Evolutionary conservation across 169 alveolate genomes (phyloP).

Genomic region (Perkinsus olseni): DNA sequence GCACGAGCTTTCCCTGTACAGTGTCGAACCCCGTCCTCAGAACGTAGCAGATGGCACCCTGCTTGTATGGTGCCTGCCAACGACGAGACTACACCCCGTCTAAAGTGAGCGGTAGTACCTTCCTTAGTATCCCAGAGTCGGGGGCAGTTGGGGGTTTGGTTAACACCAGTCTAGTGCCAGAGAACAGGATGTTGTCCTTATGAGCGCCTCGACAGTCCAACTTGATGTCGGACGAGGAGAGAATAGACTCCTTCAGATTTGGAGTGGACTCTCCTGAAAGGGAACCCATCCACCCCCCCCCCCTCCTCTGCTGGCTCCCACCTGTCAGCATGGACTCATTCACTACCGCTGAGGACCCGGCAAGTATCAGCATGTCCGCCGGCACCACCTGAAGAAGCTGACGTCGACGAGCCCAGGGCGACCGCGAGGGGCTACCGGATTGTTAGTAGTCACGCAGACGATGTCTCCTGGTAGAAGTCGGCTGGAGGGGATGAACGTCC

Average conservation of each 20-base stretch:
- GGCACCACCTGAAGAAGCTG: not conserved
- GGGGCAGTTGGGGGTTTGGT: constrained; percentile 45
- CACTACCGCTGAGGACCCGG: constrained; percentile 22
- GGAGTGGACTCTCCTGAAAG: constrained; percentile 25
- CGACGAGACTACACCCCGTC: constrained; percentile 42
- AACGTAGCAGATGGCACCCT: constrained; percentile 41
- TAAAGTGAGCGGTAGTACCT: constrained; percentile 24
- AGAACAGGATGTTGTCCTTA: constrained; percentile 74
- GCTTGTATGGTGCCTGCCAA: not conserved
- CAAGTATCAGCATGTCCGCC: constrained; percentile 16
- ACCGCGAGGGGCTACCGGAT: not conserved
- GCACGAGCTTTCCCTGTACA: constrained; percentile 90
- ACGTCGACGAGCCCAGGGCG: not conserved
- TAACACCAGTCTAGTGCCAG: constrained; percentile 82
- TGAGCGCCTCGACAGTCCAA: constrained; percentile 21
- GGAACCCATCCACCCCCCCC: not conserved
- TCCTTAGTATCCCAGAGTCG: constrained; percentile 35
- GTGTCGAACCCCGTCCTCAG: constrained; percentile 70
- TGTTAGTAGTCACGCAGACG: constrained; percentile 11
- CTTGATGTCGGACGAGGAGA: constrained; percentile 12
- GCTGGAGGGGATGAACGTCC: constrained; percentile 33
- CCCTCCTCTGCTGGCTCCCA: not conserved
- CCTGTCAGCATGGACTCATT: constrained; percentile 74
- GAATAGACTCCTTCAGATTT: constrained; percentile 9
- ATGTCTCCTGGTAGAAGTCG: constrained; percentile 54